Evolutionary conservation across 257 asterid genomes (phyloP).

Genomic region (Solanum clarkiae): DNA sequence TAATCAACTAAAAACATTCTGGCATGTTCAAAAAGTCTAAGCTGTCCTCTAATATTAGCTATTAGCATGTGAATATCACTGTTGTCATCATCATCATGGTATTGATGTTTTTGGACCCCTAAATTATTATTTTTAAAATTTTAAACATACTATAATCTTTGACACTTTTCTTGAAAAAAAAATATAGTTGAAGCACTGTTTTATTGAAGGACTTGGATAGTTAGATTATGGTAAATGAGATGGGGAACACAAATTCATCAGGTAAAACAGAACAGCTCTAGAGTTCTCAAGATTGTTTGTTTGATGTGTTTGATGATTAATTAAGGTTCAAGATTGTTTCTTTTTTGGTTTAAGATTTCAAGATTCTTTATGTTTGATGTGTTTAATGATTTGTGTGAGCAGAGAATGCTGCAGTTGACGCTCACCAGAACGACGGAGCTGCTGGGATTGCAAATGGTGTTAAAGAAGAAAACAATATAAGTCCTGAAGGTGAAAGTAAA

Average conservation of each 20-base stretch:
- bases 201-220: constrained; percentile 17
- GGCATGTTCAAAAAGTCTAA: constrained; percentile 22
- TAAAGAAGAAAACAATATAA: constrained; percentile 14
- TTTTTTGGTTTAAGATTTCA: not conserved
- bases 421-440: constrained; percentile 2
- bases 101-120: not conserved
- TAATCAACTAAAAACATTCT: constrained; percentile 45
- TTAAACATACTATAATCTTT: constrained; percentile 4
- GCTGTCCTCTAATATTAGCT: constrained; percentile 12
- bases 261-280: constrained; percentile 15
- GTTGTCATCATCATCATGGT: constrained; percentile 22
- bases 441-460: not conserved
- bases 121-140: not conserved
- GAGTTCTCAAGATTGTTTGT: not conserved
- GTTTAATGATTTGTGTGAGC: constrained; percentile 4
- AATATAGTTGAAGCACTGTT: not conserved
- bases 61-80: constrained; percentile 25
- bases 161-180: not conserved
- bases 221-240: constrained; percentile 26
- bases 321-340: not conserved
- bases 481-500: constrained; percentile 12
- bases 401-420: constrained; percentile 10
- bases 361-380: not conserved
- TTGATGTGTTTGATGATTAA: not conserved
- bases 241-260: constrained; percentile 74